Base-by-base conservation (phyloP, 1,139 yeast species). In the Candida glucosophila region DNA sequence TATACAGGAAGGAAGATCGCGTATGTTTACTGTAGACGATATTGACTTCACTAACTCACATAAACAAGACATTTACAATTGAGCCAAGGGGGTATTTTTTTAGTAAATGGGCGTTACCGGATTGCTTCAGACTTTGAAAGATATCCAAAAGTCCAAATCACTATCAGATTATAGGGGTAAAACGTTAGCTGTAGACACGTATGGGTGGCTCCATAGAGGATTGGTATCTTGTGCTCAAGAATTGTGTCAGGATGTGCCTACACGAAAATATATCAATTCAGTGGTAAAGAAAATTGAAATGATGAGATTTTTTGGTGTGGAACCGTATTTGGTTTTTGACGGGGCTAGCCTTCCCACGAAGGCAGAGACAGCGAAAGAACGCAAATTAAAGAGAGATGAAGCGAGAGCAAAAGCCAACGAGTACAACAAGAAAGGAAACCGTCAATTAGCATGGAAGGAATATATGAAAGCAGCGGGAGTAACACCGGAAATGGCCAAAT, bases 191-290 rank as follows among this genome's bases (percentile, higher is more conserved):
- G 77, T 92, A 13, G 99, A 92, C 47, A 90, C 95, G 1, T 92
- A 86, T 46, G 90, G 96, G 2, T 92, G 99, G 99, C 67, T 92
- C 7, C 98, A 92, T 52, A 72, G 85, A 34, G 88, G 93, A 3
- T 74, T 83, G 4, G 68, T 79, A 24, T 62, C 85, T 9, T 88
- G 98, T 54, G 82, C 97, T 0, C 73, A 73, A 49, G 95, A 90
- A 28, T 59, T 92, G 25, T 86, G 88, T 8, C 59, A 69, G 31
- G 83, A 75, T 14, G 53, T 58, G 27, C 86, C 88, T 1, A 85
- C 97, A 0, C 59, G 68, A 5, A 69, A 68, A 38, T 82, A 79
- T 43, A 49, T 79, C 20, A 63, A 64, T 22, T 80, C 71, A 37
- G 68, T 78, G 14, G 48, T 75, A 47, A 73, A 73, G 37, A 70